These are phyloP conservation scores for Penicillium palitans DNA, from an alignment of 2,329 filamentous ascomycete species.

Conservation along the genomic window DNA sequence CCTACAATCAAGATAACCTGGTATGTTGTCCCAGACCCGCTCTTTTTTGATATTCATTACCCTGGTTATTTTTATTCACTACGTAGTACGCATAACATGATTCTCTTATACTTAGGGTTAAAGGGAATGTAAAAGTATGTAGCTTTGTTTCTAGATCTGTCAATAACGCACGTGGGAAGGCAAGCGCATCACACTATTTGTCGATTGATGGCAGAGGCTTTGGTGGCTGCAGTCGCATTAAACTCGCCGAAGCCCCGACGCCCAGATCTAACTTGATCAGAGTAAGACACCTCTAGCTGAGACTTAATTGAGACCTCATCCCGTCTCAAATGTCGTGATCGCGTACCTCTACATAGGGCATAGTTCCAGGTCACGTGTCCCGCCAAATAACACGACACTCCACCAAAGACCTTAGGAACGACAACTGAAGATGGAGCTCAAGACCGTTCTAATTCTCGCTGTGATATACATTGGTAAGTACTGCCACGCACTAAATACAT, in stretches of 20 bases:
- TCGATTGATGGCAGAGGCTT: background rate
- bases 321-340: constrained; percentile 1
- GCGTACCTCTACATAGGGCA: background rate
- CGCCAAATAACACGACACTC: constrained; percentile 5
- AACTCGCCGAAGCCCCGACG: background rate
- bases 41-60: background rate
- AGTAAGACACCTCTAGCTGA: background rate
- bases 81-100: background rate
- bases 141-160: background rate
- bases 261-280: background rate
- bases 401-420: constrained; percentile 7
- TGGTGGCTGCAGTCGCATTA: background rate
- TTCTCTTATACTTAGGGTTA: rapidly evolving
- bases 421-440: constrained; percentile 25
- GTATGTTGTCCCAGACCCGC: constrained; percentile 1
- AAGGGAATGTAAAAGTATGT: background rate
- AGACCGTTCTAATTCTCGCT: constrained; percentile 22
- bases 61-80: background rate
- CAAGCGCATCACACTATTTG: background rate
- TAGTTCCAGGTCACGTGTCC: constrained; percentile 13
- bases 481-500: background rate
- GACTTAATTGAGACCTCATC: background rate
- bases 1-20: constrained; percentile 17
- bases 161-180: background rate
- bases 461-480: constrained; percentile 23